These are phyloP conservation scores for Athelia sp. DNA, from an alignment of 1,284 basidiomycete genomes.

Conservation along the genomic window DNA sequence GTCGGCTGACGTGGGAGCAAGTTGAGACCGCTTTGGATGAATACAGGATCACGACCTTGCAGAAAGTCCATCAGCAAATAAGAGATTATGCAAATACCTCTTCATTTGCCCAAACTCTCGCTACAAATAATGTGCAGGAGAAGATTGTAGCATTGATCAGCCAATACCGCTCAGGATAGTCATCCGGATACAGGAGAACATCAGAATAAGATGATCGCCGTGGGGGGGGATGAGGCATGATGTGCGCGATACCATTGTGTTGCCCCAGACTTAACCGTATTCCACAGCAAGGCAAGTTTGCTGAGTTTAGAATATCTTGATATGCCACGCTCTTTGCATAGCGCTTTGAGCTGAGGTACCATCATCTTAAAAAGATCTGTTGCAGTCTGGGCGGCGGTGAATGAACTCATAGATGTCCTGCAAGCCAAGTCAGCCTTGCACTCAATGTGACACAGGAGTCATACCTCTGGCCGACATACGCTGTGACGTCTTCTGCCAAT, in stretches of 20 bases:
- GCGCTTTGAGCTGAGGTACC: constrained; percentile 54
- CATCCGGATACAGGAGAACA: no score
- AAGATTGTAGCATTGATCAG: neutral
- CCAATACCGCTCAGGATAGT: no score
- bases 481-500: no score
- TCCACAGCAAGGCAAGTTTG: constrained; percentile 53
- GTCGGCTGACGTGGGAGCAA: neutral
- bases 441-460: no score
- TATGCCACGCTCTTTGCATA: constrained; percentile 61
- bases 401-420: no score
- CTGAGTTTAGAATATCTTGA: constrained; percentile 62
- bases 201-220: no score
- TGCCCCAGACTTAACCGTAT: no score
- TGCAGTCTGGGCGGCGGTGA: no score
- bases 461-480: no score
- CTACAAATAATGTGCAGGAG: neutral
- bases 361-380: constrained; percentile 28
- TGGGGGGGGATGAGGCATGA: no score
- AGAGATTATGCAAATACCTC: neutral
- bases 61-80: neutral
- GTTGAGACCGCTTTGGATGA: neutral
- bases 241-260: no score
- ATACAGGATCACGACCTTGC: neutral
- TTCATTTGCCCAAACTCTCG: neutral
- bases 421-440: no score